These are phyloP conservation scores for Pleurotus tuoliensis DNA, from an alignment of 768 basidiomycete species.

Conservation along the genomic window DNA sequence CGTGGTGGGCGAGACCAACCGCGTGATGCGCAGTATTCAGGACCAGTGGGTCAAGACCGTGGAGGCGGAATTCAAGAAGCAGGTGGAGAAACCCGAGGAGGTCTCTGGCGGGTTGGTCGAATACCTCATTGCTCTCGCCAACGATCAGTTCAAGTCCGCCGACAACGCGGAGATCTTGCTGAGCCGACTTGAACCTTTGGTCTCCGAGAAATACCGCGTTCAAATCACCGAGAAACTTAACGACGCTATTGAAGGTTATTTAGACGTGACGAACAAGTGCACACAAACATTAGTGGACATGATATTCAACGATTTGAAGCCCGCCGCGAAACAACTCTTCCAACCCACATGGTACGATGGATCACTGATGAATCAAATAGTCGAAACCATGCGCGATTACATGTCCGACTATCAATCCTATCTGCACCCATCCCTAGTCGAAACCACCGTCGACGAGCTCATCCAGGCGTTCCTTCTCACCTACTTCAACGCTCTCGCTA, in stretches of 20 bases:
- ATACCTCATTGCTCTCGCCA: slow-evolving; percentile 94
- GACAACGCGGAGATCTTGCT: slow-evolving; percentile 89
- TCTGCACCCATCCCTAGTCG: slow-evolving; percentile 87
- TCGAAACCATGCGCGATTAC: slow-evolving; percentile 96
- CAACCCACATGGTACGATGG: slow-evolving; percentile 87
- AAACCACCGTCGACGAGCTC: slow-evolving; percentile 89
- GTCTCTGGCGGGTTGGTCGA: slow-evolving; percentile 86
- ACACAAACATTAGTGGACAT: slow-evolving; percentile 91
- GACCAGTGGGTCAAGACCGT: slow-evolving; percentile 82
- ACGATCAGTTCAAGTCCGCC: slow-evolving; percentile 95
- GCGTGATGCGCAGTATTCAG: slow-evolving; percentile 87
- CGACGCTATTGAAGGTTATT: slow-evolving; percentile 96
- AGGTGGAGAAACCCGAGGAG: slow-evolving; percentile 85
- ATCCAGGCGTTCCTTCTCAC: slow-evolving; percentile 85
- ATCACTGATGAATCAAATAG: slow-evolving; percentile 71
- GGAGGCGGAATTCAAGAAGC: slow-evolving; percentile 83
- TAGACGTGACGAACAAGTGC: slow-evolving; percentile 98
- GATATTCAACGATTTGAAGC: slow-evolving; percentile 91
- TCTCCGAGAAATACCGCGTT: slow-evolving; percentile 86
- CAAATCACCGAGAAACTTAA: slow-evolving; percentile 85
- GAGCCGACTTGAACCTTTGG: slow-evolving; percentile 82
- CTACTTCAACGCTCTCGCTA: slow-evolving; percentile 85
- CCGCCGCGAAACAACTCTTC: slow-evolving; percentile 83
- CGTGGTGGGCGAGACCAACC: slow-evolving; percentile 83
- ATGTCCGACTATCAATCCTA: slow-evolving; percentile 92